A percentile compares a stretch with the other conserved stretches of the same genome.
Evolutionary conservation across 73 alveolate species (phyloP).

Genomic region (Tetrahymena borealis): DNA sequence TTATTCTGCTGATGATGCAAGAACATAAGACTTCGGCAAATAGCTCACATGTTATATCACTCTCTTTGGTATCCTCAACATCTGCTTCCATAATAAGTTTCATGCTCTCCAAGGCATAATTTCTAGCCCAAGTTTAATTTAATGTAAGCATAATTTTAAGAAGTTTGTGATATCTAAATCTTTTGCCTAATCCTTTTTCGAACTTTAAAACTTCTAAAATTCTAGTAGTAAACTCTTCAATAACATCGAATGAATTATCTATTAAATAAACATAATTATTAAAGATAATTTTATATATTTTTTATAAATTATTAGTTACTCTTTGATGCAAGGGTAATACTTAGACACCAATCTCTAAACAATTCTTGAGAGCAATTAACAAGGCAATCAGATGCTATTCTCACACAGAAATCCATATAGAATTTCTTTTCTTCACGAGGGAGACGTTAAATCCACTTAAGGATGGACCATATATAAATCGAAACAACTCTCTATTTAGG

Average conservation of each 20-base stretch:
- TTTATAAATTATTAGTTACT: too few species aligned
- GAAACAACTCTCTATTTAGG: background rate
- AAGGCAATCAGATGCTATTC: background rate
- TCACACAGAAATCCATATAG: background rate
- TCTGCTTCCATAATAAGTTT: background rate
- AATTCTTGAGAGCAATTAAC: background rate
- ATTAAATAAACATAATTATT: background rate
- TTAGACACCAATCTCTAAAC: background rate
- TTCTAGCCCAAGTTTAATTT: background rate
- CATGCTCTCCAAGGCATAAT: background rate
- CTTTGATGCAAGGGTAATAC: background rate
- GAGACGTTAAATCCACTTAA: background rate
- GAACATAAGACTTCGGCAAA: background rate
- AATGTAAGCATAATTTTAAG: background rate
- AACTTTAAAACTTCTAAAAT: background rate
- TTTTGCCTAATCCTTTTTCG: background rate
- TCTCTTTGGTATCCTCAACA: background rate
- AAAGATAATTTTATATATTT: too few species aligned
- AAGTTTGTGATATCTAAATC: background rate
- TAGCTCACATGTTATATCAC: background rate
- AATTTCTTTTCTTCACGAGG: background rate
- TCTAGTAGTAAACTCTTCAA: background rate
- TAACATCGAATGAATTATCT: background rate
- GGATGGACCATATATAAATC: background rate
- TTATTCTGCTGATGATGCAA: background rate